phyloP scores from a whole-genome alignment of 345 rosid genomes.

The Rhodamnia rubescens region DNA sequence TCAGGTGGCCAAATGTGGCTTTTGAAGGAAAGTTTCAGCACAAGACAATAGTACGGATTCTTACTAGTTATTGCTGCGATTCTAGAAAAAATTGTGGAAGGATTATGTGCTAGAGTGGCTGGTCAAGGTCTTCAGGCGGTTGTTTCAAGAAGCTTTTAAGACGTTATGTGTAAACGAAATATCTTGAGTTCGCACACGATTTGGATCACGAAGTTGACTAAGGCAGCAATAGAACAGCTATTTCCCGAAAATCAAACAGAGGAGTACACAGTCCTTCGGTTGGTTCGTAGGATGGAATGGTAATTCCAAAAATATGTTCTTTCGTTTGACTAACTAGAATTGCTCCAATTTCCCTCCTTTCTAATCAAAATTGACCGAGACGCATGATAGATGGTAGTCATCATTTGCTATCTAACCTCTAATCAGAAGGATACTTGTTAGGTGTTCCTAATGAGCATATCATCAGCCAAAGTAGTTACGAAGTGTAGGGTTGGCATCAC shows the following conservation, averaged over 20 bases:
- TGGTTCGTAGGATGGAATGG: neutral
- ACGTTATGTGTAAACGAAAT: neutral
- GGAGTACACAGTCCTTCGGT: neutral
- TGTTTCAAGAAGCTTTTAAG: neutral
- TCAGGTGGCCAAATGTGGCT: neutral
- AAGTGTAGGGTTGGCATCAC: neutral
- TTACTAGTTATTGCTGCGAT: neutral
- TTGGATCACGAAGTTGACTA: neutral
- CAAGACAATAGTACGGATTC: neutral
- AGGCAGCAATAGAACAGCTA: neutral
- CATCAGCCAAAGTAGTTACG: neutral
- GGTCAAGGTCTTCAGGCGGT: neutral
- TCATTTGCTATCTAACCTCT: neutral
- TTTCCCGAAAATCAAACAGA: neutral
- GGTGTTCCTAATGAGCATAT: neutral
- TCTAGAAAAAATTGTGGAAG: neutral
- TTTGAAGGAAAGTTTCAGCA: neutral
- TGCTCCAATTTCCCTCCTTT: neutral
- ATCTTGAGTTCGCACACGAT: neutral
- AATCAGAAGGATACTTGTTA: neutral
- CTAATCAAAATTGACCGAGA: neutral
- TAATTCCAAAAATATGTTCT: neutral
- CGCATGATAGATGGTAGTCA: neutral
- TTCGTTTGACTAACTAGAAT: neutral
- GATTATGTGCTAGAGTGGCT: neutral